Evolutionary conservation across 352 stramenopile genomes (phyloP).

Genomic region (Phytophthora sp.): DNA sequence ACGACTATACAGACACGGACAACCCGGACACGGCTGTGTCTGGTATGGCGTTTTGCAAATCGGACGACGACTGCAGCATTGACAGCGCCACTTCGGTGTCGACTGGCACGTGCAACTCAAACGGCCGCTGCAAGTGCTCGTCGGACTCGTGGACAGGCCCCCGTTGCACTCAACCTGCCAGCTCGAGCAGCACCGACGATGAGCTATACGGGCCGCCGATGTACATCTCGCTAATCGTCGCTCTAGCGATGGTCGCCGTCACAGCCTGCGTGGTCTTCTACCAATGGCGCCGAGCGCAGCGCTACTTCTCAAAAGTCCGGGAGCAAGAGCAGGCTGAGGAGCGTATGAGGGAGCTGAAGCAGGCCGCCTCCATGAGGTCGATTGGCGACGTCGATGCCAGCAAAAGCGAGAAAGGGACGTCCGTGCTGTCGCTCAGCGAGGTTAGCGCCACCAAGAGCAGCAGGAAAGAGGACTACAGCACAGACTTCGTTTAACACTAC

Average conservation of each 20-base stretch:
- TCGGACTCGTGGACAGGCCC: constrained; percentile 41
- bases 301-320: background rate
- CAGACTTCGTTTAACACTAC: constrained; percentile 41
- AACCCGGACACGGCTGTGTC: constrained; percentile 53
- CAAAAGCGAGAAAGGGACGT: constrained; percentile 10
- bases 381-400: constrained; percentile 14
- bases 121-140: constrained; percentile 41
- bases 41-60: constrained; percentile 55
- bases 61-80: constrained; percentile 59
- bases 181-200: constrained; percentile 6
- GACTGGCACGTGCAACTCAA: constrained; percentile 36
- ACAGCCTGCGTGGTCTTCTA: constrained; percentile 1
- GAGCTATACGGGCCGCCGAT: constrained; percentile 16
- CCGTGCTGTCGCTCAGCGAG: constrained; percentile 6
- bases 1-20: constrained; percentile 61
- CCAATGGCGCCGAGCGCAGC: background rate
- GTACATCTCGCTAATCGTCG: constrained; percentile 13
- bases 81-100: constrained; percentile 10
- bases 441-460: constrained; percentile 38
- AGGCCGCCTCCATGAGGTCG: constrained; percentile 22
- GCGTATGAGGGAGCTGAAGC: constrained; percentile 17
- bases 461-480: constrained; percentile 40
- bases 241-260: constrained; percentile 3
- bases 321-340: constrained; percentile 6
- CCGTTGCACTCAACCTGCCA: constrained; percentile 48